phyloP scores from a whole-genome alignment of 2,329 filamentous ascomycete genomes.

The Aspergillus novofumigatus region DNA sequence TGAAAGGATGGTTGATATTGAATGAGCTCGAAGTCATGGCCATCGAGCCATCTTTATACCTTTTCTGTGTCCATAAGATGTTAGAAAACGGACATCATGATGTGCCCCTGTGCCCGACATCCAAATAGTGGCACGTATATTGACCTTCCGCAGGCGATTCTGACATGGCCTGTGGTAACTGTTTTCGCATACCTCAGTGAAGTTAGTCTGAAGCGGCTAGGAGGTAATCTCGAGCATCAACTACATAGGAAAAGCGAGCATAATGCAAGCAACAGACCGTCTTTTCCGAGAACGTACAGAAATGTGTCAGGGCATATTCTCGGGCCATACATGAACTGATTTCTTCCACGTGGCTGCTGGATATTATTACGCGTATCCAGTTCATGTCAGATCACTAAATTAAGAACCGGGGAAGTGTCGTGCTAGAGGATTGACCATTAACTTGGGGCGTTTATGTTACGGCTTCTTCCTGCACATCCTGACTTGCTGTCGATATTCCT shows the following conservation, averaged over 20 bases:
- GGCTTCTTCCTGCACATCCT: background rate
- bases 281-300: background rate
- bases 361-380: background rate
- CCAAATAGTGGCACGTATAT: no score
- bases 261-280: background rate
- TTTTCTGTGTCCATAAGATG: background rate
- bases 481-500: background rate
- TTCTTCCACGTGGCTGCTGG: background rate
- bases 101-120: background rate
- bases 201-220: background rate
- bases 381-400: background rate
- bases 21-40: background rate
- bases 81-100: background rate
- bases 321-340: background rate
- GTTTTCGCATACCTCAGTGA: background rate
- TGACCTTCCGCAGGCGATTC: background rate
- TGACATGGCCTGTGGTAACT: background rate
- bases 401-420: no score
- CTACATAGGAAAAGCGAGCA: background rate
- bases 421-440: no score
- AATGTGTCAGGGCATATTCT: background rate
- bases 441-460: background rate
- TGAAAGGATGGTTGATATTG: background rate
- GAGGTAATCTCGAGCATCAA: background rate
- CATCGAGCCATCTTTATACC: background rate